phyloP scores from a whole-genome alignment of 495 filamentous ascomycete genomes.

The Penicillium cinerascens region DNA sequence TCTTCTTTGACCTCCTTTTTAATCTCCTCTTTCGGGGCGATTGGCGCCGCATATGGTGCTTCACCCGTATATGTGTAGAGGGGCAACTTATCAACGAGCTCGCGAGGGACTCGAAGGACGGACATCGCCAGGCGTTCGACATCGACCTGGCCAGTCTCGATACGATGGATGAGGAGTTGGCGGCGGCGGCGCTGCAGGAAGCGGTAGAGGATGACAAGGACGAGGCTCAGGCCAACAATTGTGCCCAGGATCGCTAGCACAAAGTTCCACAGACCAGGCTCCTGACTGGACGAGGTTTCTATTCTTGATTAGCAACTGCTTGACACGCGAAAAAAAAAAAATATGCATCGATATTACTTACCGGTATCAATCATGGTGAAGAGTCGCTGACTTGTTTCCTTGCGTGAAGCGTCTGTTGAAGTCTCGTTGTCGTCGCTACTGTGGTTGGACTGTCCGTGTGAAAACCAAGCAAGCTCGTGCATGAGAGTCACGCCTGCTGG shows the following conservation, averaged over 20 bases:
- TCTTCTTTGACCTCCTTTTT: constrained; percentile 12
- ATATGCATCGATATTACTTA: constrained; percentile 25
- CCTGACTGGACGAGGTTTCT: constrained; percentile 2
- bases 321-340: neutral
- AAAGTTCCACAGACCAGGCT: constrained; percentile 79
- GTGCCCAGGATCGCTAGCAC: constrained; percentile 75
- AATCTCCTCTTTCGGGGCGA: neutral
- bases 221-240: constrained; percentile 59
- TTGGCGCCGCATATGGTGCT: neutral
- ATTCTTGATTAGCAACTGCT: neutral
- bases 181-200: constrained; percentile 66
- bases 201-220: constrained; percentile 70
- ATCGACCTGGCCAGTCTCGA: constrained; percentile 72
- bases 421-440: neutral
- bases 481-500: constrained; percentile 62
- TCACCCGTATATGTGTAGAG: constrained; percentile 65
- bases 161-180: constrained; percentile 58
- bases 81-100: constrained; percentile 67
- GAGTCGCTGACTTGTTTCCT: constrained; percentile 53
- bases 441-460: constrained; percentile 57
- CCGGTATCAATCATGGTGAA: constrained; percentile 60
- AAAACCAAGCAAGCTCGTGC: constrained; percentile 68
- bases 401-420: constrained; percentile 37
- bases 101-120: constrained; percentile 63
- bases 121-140: constrained; percentile 78